These are phyloP conservation scores for Fagopyrum esculentum DNA, from an alignment of 148 eudicot species.

Conservation along the genomic window DNA sequence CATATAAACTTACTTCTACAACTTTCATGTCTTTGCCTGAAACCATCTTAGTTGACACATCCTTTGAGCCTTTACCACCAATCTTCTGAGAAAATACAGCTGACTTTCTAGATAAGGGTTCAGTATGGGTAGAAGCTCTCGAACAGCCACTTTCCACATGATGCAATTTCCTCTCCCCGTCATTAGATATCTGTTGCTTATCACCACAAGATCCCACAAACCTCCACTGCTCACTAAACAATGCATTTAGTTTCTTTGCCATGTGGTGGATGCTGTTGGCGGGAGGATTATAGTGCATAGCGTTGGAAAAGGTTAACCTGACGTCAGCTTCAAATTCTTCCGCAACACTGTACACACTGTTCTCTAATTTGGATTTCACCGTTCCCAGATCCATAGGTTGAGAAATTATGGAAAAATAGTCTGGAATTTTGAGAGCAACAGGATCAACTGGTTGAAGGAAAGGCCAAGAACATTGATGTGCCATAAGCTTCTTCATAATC, in stretches of 20 bases:
- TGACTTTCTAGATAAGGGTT: not conserved
- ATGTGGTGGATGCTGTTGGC: conserved; percentile 30
- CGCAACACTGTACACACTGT: conserved; percentile 28
- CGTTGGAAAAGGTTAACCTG: conserved; percentile 72
- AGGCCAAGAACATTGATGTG: conserved; percentile 26
- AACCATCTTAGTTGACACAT: conserved; percentile 8
- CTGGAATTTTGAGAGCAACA: conserved; percentile 42
- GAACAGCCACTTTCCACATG: conserved; percentile 5
- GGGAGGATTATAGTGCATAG: conserved; percentile 80
- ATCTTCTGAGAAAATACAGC: not conserved
- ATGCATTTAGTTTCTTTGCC: conserved; percentile 42
- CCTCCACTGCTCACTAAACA: conserved; percentile 48
- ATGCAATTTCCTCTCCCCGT: conserved; percentile 6
- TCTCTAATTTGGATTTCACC: conserved; percentile 38
- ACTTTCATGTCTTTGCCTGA: not conserved
- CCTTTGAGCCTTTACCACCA: conserved; percentile 9
- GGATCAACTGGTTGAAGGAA: conserved; percentile 78
- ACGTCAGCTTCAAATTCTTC: conserved; percentile 78
- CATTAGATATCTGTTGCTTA: conserved; percentile 21
- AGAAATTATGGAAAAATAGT: conserved; percentile 58
- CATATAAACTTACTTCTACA: conserved; percentile 18
- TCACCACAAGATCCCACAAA: conserved; percentile 21
- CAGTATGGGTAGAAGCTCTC: conserved; percentile 11
- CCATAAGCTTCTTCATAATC: conserved; percentile 44
- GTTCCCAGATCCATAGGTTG: conserved; percentile 97